Evolutionary conservation across 345 rosid species (phyloP).

Genomic region (Arabis hirsuta): DNA sequence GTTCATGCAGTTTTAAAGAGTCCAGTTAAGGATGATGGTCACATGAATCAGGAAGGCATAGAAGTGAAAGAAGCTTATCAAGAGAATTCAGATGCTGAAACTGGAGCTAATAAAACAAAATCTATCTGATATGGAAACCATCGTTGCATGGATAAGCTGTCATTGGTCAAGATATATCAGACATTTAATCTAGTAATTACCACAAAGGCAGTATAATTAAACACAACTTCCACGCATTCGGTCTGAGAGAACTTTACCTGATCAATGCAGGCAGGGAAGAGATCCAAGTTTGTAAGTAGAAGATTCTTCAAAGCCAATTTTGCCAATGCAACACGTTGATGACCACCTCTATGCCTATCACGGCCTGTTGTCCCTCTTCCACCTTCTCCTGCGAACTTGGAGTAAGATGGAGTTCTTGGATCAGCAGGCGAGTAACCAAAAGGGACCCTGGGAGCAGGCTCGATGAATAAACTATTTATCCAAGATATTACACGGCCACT

Average conservation of each 20-base stretch:
- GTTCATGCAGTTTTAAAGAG: conserved; percentile 30
- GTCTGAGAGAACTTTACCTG: conserved; percentile 62
- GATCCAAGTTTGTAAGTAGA: conserved; percentile 94
- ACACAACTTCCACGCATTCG: conserved; percentile 27
- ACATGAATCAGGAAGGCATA: conserved; percentile 22
- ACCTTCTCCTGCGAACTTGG: conserved; percentile 84
- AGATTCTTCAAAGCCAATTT: conserved; percentile 95
- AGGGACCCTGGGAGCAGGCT: conserved; percentile 93
- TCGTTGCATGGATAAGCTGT: conserved; percentile 12
- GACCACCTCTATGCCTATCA: conserved; percentile 83
- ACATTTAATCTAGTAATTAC: conserved; percentile 21
- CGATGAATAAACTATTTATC: conserved; percentile 96
- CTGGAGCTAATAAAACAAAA: conserved; percentile 17
- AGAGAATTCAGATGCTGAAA: conserved; percentile 23
- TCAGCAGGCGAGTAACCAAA: conserved; percentile 97
- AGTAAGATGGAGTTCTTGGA: conserved; percentile 87
- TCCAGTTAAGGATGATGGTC: conserved; percentile 9
- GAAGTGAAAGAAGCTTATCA: conserved; percentile 32
- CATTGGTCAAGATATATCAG: conserved; percentile 17
- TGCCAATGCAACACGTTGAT: conserved; percentile 91
- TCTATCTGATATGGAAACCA: conserved; percentile 26
- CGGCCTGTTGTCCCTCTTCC: conserved; percentile 85
- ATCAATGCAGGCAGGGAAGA: conserved; percentile 97
- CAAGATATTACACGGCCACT: conserved; percentile 94
- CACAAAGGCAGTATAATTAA: neutral